phyloP scores from a whole-genome alignment of 179 eudicot species.

The Corrigiola litoralis region DNA sequence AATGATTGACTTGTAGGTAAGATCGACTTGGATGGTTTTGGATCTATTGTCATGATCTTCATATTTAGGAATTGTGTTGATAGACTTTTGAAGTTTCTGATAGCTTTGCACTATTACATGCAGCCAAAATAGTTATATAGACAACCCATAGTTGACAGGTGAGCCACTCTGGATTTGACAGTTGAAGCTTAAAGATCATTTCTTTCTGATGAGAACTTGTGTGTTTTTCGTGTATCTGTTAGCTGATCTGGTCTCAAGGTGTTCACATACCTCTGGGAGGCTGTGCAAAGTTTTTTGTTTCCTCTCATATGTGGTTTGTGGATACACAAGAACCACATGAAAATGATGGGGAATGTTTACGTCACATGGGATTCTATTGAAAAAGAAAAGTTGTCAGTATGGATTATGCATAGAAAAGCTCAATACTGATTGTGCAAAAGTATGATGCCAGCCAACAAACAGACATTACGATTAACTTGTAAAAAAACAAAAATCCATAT shows the following conservation, averaged over 20 bases:
- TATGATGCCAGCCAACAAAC: background rate
- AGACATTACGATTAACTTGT: no score
- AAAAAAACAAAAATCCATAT: no score
- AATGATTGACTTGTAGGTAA: constrained; percentile 16
- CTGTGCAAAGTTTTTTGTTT: background rate
- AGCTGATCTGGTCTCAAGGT: background rate
- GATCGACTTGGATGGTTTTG: background rate
- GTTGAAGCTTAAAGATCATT: background rate
- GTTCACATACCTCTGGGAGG: constrained; percentile 1
- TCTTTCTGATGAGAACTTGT: background rate
- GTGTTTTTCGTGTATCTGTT: background rate
- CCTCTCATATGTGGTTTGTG: constrained; percentile 9
- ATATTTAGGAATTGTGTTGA: background rate
- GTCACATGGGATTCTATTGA: no score
- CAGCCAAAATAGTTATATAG: background rate
- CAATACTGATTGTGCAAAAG: no score
- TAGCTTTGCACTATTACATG: constrained; percentile 5
- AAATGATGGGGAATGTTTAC: no score
- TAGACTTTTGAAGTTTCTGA: constrained; percentile 7
- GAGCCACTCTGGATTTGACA: background rate
- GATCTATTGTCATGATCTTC: background rate
- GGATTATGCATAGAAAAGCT: no score
- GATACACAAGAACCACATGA: constrained; percentile 5
- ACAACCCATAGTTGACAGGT: background rate
- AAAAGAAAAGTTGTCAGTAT: no score